Percentiles rank a stretch among this genome's conserved stretches.
phyloP scores from a whole-genome alignment of 768 basidiomycete species.

The Leccinum aurantiacum region DNA sequence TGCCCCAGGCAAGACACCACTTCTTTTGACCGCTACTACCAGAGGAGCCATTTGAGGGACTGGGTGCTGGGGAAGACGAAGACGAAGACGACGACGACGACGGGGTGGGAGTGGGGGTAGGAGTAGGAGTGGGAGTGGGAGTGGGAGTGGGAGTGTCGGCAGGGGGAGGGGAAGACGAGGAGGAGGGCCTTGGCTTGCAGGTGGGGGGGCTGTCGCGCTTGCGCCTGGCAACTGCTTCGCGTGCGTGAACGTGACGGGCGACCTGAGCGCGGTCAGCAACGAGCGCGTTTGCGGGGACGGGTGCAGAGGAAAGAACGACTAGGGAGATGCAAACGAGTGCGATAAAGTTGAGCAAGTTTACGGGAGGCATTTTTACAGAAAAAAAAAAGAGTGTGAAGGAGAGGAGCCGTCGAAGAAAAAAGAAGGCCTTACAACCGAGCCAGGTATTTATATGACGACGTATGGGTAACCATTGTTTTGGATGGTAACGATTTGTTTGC shows the following conservation, averaged over 20 bases:
- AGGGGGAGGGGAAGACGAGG: slow-evolving; percentile 15
- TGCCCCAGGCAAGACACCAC: slow-evolving; percentile 65
- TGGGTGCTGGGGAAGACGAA: slow-evolving; percentile 21
- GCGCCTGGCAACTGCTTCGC: slow-evolving; percentile 49
- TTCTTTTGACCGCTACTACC: slow-evolving; percentile 37
- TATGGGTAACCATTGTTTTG: too few species aligned
- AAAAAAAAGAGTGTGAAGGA: slow-evolving; percentile 3
- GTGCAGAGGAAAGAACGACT: slow-evolving; percentile 48
- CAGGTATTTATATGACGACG: too few species aligned
- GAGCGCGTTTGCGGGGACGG: slow-evolving; percentile 53
- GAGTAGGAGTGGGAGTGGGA: slow-evolving; percentile 5
- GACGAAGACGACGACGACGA: slow-evolving; percentile 17
- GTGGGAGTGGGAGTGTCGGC: background rate
- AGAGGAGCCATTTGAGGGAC: background rate
- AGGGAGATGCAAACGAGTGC: slow-evolving; percentile 59
- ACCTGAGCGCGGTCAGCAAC: slow-evolving; percentile 39
- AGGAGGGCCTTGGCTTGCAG: slow-evolving; percentile 56
- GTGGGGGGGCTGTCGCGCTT: slow-evolving; percentile 38
- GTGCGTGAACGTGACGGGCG: slow-evolving; percentile 47
- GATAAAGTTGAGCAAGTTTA: slow-evolving; percentile 56
- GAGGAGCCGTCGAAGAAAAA: too few species aligned
- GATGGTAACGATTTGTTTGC: slow-evolving; percentile 21
- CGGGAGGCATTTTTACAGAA: slow-evolving; percentile 39
- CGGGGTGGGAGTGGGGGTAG: slow-evolving; percentile 10
- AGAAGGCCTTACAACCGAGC: too few species aligned